phyloP scores from a whole-genome alignment of 192 early-diverging fungal species.

The Chytriomyces confervae region DNA sequence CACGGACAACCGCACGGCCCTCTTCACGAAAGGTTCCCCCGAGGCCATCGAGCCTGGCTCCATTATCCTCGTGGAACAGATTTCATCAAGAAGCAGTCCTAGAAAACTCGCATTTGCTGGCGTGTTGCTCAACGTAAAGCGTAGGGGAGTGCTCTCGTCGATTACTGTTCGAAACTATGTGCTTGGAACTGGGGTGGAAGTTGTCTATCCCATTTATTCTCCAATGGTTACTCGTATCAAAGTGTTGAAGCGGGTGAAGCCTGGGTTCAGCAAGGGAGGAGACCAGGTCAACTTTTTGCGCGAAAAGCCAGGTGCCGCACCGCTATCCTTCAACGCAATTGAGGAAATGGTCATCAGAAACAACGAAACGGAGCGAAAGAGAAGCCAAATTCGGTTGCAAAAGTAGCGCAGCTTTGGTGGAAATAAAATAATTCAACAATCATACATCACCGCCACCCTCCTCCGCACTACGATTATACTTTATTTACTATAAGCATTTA shows the following conservation, averaged over 20 bases:
- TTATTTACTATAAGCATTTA: too few species aligned
- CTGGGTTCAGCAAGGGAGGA: conserved; percentile 37
- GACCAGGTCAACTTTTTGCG: conserved; percentile 49
- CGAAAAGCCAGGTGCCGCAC: conserved; percentile 38
- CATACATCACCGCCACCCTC: too few species aligned
- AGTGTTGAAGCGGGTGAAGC: conserved; percentile 49
- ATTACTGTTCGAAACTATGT: conserved; percentile 57
- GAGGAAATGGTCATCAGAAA: conserved; percentile 51
- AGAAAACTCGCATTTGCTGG: conserved; percentile 56
- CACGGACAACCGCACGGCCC: conserved; percentile 44
- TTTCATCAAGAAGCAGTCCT: conserved; percentile 51
- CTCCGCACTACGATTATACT: too few species aligned
- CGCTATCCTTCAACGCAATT: conserved; percentile 46
- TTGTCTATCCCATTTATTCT: conserved; percentile 57
- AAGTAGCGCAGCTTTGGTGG: not conserved
- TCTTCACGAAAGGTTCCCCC: conserved; percentile 42
- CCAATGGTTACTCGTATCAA: conserved; percentile 56
- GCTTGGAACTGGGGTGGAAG: conserved; percentile 58
- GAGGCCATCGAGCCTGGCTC: conserved; percentile 52
- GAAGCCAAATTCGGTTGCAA: conserved; percentile 25
- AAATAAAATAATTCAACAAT: too few species aligned
- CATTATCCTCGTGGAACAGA: conserved; percentile 56
- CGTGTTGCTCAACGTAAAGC: conserved; percentile 50
- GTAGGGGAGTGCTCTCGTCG: conserved; percentile 53
- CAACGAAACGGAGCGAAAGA: conserved; percentile 43